Conservation (phyloP, 768 basidiomycete species). For the Lactarius quietus region DNA sequence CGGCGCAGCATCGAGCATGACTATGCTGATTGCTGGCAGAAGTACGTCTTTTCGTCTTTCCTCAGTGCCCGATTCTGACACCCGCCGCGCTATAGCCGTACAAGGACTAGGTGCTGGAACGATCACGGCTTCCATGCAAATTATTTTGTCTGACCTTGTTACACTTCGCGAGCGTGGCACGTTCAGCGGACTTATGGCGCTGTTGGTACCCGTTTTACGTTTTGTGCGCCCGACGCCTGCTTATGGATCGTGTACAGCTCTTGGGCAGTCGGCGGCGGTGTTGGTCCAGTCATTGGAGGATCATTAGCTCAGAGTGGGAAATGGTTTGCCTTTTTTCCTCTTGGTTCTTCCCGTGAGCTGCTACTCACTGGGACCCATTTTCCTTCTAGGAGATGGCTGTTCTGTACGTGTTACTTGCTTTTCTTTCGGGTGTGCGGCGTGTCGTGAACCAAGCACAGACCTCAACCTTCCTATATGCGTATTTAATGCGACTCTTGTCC, state of each 20-base stretch:
- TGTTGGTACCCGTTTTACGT: constrained; percentile 25
- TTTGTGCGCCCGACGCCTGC: no score
- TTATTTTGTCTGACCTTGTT: constrained; percentile 36
- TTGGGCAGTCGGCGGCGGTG: constrained; percentile 31
- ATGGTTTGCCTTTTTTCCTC: constrained; percentile 6
- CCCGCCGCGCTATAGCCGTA: constrained; percentile 18
- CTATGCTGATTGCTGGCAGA: constrained; percentile 35
- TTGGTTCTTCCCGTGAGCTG: background rate
- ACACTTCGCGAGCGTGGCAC: constrained; percentile 35
- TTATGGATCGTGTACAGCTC: constrained; percentile 18
- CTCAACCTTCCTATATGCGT: constrained; percentile 39
- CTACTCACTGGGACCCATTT: background rate
- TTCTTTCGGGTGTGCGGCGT: background rate
- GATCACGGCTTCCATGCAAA: constrained; percentile 31
- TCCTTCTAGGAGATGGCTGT: constrained; percentile 24
- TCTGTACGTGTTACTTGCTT: constrained; percentile 18
- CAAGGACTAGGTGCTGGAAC: constrained; percentile 34
- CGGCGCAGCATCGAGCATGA: constrained; percentile 34
- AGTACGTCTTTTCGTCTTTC: constrained; percentile 8
- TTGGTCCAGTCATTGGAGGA: constrained; percentile 34
- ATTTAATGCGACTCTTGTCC: constrained; percentile 30
- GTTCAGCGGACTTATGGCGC: constrained; percentile 33
- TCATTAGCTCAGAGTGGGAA: constrained; percentile 26
- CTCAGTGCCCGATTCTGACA: background rate
- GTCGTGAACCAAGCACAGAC: constrained; percentile 23